Evolutionary conservation across 345 rosid genomes (phyloP), one percentile per base, ranked within the genome.

Genomic region (Ceriops decandra): DNA sequence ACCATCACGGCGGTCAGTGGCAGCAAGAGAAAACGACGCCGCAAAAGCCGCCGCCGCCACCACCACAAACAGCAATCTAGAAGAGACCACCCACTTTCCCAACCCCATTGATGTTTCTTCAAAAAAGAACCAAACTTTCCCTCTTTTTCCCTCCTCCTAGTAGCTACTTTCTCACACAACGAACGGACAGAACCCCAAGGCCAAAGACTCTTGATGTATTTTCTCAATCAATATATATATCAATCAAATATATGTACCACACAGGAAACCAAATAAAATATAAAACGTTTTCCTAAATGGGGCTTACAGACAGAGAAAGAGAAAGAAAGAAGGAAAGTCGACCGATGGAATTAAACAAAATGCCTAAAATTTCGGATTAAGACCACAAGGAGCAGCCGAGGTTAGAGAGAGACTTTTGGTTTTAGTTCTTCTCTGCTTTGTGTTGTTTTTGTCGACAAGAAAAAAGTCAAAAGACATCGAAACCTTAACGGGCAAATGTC

Each of bases 1-100:
- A 90, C 96, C 91, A 73, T 90, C 96, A 64, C 85, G 81, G 71
- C 69, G 85, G 76, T 86, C 88, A 56, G 93, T 86, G 13, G 38
- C 19, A 52, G 84, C 86, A 73, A 74, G 49, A 16, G 79, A 81
- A 72, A 86, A 74, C 7, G 89, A 83, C 66, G 75, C 64, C 73
- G 78, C 72, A 58, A 79, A 69, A 26, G 80, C 77, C 58, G 72
- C 52, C 57, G 82, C 19, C 47, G 58, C 57, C 22, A 4, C 59
- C 59, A 15, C 59, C 36, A 81, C 11, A 33, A 33, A 7, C 67
- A 69, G 70, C 76, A 85, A 69, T 57, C 76, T 76, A 77, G 62
- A 65, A 30, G 68, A 3, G 69, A 71, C 27, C 63, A 78, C 42
- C 71, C 74, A 26, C 72, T 72, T 82, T 64, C 28, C 70, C 69